A percentile compares a stretch with the other conserved stretches of the same genome.
Conservation (phyloP, 2,329 filamentous ascomycete species). For the Fusarium brevicatenulatum region DNA sequence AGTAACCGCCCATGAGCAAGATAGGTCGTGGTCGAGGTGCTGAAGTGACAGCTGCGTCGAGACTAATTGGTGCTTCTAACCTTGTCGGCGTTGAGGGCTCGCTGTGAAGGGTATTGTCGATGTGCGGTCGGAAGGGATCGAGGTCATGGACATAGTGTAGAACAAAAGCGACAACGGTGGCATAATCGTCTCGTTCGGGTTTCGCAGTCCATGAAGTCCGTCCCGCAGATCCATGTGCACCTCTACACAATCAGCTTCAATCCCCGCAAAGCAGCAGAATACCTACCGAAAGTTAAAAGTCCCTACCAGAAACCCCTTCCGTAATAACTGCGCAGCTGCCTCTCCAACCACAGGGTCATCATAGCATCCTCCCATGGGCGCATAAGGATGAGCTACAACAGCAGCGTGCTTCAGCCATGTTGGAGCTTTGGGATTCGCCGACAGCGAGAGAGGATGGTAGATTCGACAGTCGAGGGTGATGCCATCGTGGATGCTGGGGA, state of each 20-base stretch:
- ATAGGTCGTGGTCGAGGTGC: conserved; percentile 41
- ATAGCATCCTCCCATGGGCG: conserved; percentile 83
- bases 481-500: conserved; percentile 87
- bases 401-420: conserved; percentile 62
- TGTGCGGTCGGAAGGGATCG: conserved; percentile 49
- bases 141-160: conserved; percentile 76
- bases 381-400: conserved; percentile 90
- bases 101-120: conserved; percentile 6
- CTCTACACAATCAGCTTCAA: conserved; percentile 61
- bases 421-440: conserved; percentile 45
- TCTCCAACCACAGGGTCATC: conserved; percentile 84
- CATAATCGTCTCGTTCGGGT: conserved; percentile 84
- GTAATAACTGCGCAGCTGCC: conserved; percentile 71
- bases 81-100: conserved; percentile 12
- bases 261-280: no score
- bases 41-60: background rate
- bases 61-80: background rate
- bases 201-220: conserved; percentile 88
- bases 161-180: conserved; percentile 83
- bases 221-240: conserved; percentile 78
- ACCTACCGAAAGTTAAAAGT: conserved; percentile 92
- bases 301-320: conserved; percentile 76
- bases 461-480: conserved; percentile 81
- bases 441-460: conserved; percentile 72
- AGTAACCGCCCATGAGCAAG: conserved; percentile 81